Conservation (phyloP, 2,329 filamentous ascomycete species). For the Elsinoe fawcettii region DNA sequence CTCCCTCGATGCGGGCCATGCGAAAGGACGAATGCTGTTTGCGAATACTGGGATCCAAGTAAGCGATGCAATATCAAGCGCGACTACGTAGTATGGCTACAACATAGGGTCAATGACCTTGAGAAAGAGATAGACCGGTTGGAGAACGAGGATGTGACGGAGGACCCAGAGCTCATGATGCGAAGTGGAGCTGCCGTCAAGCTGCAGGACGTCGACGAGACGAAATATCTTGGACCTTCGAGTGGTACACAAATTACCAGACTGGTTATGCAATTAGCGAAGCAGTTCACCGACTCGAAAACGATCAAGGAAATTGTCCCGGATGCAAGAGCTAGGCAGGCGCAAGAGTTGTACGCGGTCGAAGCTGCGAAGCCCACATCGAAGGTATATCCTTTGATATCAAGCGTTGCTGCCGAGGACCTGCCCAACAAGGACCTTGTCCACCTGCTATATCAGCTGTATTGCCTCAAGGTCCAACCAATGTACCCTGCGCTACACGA, state of each 20-base stretch:
- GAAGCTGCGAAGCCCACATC: conserved; percentile 59
- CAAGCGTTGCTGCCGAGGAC: conserved; percentile 67
- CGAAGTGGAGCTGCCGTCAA: conserved; percentile 78
- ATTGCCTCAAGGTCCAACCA: conserved; percentile 80
- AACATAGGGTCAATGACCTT: conserved; percentile 74
- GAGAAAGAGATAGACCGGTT: conserved; percentile 73
- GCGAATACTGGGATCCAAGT: conserved; percentile 90
- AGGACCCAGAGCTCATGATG: conserved; percentile 74
- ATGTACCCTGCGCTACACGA: conserved; percentile 86
- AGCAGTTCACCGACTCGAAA: conserved; percentile 82
- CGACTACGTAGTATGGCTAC: conserved; percentile 84
- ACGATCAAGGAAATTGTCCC: conserved; percentile 89
- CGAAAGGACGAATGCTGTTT: conserved; percentile 80
- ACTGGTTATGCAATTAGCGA: conserved; percentile 92
- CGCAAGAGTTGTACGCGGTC: conserved; percentile 60
- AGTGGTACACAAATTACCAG: conserved; percentile 94
- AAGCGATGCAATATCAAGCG: conserved; percentile 81
- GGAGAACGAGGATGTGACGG: conserved; percentile 66
- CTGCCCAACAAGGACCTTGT: conserved; percentile 68
- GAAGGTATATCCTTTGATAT: conserved; percentile 86
- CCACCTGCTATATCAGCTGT: conserved; percentile 74
- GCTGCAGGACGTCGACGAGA: conserved; percentile 77
- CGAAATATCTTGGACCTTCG: conserved; percentile 83
- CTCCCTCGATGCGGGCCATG: conserved; percentile 88
- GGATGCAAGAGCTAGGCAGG: conserved; percentile 57